Evolutionary conservation across 2,329 filamentous ascomycete genomes (phyloP), one percentile per base, ranked within the genome.

Genomic region (Ceratocystis eucalypticola): DNA sequence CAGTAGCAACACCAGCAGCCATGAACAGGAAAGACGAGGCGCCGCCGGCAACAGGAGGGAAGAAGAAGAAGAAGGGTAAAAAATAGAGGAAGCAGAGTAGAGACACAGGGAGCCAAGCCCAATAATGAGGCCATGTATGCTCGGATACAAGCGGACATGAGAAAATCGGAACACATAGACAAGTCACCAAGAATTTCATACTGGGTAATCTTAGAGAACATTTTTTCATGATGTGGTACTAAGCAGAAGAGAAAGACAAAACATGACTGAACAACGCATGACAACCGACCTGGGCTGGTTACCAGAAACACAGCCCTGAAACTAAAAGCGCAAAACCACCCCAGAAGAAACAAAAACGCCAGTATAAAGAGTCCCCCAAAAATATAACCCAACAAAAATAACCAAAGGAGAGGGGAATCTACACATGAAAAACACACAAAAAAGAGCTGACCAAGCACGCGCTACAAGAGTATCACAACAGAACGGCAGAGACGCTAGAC

Each of bases 31-130:
- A 74, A 66, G 66, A 69, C 48, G 70, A 72, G 53, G 70, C 67
- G 66, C 71, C 74, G 68, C 70, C 70, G 71, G 71, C 45, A 70
- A 69, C 65, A 72, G 78, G 78, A 12, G 77, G 78, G 45, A 86
- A 84, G 75, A 88, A 87, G 78, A 88, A 88, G 77, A 88, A 86
- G 76, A 87, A 87, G 76, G 84, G 84, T 59, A 87, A 86, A 80
- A 83, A 84, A 79, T 88, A 77, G 80, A 69, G 17, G 22, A 28
- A 5, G 15, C 6, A 7, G 22, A 41, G 8, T 7, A 22, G 20
- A 20, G 28, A 28, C 28, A 4, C 6, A 61, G 50, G 28, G 7
- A 22, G 48, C 57, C 7, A 28, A 6, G 33, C 10, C n/a, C 20
- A 48, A 15, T 63, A 65, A 69, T 68, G 67, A 70, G 22, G 22